Conservation (phyloP, 2,329 filamentous ascomycete species). For the Xylariales sp. region DNA sequence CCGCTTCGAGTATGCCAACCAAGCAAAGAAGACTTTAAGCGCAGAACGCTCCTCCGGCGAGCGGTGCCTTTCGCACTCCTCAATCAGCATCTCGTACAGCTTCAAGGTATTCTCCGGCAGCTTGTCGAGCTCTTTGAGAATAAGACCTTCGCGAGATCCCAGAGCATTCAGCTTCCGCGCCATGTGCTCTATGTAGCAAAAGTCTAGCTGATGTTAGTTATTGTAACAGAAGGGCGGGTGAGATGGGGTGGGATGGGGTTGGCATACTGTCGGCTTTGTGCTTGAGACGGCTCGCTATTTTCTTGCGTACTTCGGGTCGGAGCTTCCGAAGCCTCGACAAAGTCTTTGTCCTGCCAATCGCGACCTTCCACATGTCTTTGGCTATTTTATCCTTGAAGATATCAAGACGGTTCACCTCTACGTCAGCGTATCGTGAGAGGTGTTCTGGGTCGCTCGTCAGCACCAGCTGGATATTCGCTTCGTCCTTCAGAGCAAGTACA, state of each 20-base stretch:
- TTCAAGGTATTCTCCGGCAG: slow-evolving; percentile 1
- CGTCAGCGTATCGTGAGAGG: not conserved
- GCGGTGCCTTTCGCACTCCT: slow-evolving; percentile 1
- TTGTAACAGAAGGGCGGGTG: too few relatives aligned
- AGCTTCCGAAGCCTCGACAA: slow-evolving; percentile 1
- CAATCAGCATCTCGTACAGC: slow-evolving; percentile 4
- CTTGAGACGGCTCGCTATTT: not conserved
- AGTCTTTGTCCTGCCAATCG: slow-evolving; percentile 1
- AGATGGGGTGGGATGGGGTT: too few relatives aligned
- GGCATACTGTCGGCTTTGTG: slow-evolving; percentile 4
- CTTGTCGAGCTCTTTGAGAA: slow-evolving; percentile 1
- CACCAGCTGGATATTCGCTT: not conserved
- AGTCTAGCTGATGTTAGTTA: not conserved
- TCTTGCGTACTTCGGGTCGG: not conserved
- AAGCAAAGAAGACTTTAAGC: not conserved
- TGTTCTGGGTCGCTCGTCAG: not conserved
- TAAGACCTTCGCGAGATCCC: not conserved
- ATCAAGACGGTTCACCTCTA: not conserved
- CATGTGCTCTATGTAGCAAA: slow-evolving; percentile 6
- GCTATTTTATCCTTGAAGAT: not conserved
- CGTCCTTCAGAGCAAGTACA: not conserved
- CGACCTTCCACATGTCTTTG: slow-evolving; percentile 1
- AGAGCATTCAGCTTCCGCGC: slow-evolving; percentile 1
- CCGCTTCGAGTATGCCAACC: slow-evolving; percentile 1
- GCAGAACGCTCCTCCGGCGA: not conserved